Evolutionary conservation across 2,329 filamentous ascomycete genomes (phyloP).

Genomic region (Fusarium stilboides): DNA sequence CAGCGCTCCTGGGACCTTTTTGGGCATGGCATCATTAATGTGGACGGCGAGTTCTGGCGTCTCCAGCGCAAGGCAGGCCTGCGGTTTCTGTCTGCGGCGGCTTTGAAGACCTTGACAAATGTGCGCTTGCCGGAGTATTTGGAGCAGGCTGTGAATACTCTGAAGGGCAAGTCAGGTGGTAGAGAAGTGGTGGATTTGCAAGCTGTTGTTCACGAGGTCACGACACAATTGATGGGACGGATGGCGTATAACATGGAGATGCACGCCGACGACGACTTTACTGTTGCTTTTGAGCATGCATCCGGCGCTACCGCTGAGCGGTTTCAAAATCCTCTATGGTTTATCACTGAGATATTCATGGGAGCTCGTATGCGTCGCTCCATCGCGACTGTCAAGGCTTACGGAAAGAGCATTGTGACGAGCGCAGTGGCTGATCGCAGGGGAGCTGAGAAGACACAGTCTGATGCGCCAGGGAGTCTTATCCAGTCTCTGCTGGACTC

Average conservation of each 20-base stretch:
- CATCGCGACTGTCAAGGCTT: slow-evolving; percentile 66
- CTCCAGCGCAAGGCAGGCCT: slow-evolving; percentile 74
- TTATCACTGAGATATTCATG: slow-evolving; percentile 69
- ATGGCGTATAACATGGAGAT: slow-evolving; percentile 81
- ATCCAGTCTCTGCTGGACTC: slow-evolving; percentile 73
- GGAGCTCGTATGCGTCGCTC: slow-evolving; percentile 63
- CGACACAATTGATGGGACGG: slow-evolving; percentile 75
- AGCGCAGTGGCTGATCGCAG: slow-evolving; percentile 62
- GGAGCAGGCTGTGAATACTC: slow-evolving; percentile 56
- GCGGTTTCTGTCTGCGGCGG: slow-evolving; percentile 71
- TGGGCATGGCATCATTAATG: slow-evolving; percentile 77
- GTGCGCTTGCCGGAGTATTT: slow-evolving; percentile 70
- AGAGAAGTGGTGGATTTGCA: slow-evolving; percentile 67
- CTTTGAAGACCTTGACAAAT: slow-evolving; percentile 71
- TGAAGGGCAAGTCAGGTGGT: slow-evolving; percentile 54
- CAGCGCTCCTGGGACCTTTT: slow-evolving; percentile 74
- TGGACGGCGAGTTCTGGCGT: slow-evolving; percentile 75
- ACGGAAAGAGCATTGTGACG: slow-evolving; percentile 71
- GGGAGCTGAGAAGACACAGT: slow-evolving; percentile 10
- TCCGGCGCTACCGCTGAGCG: slow-evolving; percentile 72
- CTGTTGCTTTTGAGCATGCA: slow-evolving; percentile 72
- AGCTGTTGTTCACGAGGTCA: slow-evolving; percentile 73
- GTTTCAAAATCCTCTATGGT: slow-evolving; percentile 77
- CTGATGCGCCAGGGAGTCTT: slow-evolving; percentile 66
- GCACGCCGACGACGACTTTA: slow-evolving; percentile 73